These are phyloP conservation scores for Nigrospora oryzae DNA, from an alignment of 2,329 filamentous ascomycete species.

Conservation along the genomic window DNA sequence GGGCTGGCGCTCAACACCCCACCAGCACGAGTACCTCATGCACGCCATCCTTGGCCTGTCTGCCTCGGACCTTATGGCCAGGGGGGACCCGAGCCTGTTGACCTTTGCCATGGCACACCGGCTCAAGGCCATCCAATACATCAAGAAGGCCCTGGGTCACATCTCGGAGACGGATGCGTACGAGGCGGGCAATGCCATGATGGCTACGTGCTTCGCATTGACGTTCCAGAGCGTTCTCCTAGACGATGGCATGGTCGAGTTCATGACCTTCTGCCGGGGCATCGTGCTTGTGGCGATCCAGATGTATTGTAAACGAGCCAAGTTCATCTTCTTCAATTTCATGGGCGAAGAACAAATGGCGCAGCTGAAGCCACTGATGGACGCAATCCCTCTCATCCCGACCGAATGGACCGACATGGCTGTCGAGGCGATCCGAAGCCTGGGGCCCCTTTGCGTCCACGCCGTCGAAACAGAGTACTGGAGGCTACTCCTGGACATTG, in stretches of 20 bases:
- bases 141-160: conserved; percentile 44
- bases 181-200: conserved; percentile 49
- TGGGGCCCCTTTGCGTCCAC: conserved; percentile 34
- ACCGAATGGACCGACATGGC: conserved; percentile 38
- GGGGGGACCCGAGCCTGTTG: conserved; percentile 38
- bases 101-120: conserved; percentile 55
- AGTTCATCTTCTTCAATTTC: conserved; percentile 41
- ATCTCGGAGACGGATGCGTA: conserved; percentile 15
- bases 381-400: conserved; percentile 34
- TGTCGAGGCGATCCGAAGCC: conserved; percentile 27
- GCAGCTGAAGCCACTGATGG: conserved; percentile 35
- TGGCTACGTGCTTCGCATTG: conserved; percentile 51
- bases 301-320: conserved; percentile 39
- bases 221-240: conserved; percentile 50
- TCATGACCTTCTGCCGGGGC: conserved; percentile 51
- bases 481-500: conserved; percentile 33
- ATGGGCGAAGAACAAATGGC: conserved; percentile 30
- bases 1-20: conserved; percentile 2
- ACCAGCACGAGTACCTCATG: conserved; percentile 55
- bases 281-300: conserved; percentile 46
- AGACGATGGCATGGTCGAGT: conserved; percentile 50
- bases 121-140: conserved; percentile 53
- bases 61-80: conserved; percentile 53
- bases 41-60: conserved; percentile 59
- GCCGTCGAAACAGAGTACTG: conserved; percentile 38